A percentile compares a stretch with the other conserved stretches of the same genome.
These are phyloP conservation scores for Sarcodon sp. DNA, from an alignment of 768 basidiomycete genomes.

Conservation along the genomic window DNA sequence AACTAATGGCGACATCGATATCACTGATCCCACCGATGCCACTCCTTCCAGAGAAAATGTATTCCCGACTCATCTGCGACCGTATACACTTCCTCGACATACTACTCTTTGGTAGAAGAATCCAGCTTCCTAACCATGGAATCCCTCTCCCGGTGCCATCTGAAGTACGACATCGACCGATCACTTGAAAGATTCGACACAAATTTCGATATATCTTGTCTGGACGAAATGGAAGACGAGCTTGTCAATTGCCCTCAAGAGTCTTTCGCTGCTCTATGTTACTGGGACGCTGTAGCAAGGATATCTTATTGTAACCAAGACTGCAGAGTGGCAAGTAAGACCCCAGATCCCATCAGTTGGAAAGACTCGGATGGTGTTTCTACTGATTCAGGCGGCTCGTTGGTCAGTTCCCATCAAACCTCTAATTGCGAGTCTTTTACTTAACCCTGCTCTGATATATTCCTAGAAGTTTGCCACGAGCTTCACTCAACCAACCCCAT, in stretches of 20 bases:
- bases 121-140: neutral
- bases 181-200: conserved; percentile 10
- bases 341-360: neutral
- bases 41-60: too few species aligned
- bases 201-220: conserved; percentile 26
- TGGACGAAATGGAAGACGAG: conserved; percentile 28
- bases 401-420: neutral
- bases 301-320: neutral
- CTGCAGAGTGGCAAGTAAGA: neutral
- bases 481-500: neutral
- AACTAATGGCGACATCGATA: too few species aligned
- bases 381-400: neutral
- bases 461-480: neutral
- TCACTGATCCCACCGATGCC: too few species aligned
- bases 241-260: conserved; percentile 26
- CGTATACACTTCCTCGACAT: too few species aligned
- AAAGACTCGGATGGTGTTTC: neutral
- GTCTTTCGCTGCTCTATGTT: conserved; percentile 30
- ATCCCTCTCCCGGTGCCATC: neutral
- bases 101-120: too few species aligned
- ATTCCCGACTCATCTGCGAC: too few species aligned
- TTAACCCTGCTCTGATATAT: neutral
- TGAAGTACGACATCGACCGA: neutral
- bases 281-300: conserved; percentile 19
- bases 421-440: too few species aligned